phyloP scores from a whole-genome alignment of 306 rosid species.

The Sechiopsis laciniata region DNA sequence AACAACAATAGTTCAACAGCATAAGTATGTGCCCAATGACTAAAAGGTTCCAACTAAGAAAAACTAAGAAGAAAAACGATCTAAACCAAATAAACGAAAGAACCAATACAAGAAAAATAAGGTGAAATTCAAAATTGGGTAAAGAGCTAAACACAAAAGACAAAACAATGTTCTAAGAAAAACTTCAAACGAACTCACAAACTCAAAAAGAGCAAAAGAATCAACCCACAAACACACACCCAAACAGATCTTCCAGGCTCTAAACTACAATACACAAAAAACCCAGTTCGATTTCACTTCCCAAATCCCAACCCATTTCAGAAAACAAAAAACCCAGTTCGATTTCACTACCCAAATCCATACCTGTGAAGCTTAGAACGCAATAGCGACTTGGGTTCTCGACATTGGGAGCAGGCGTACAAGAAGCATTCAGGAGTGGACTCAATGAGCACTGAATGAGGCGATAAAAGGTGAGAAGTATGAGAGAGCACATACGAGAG shows the following conservation, averaged over 20 bases:
- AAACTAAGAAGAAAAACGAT: background rate
- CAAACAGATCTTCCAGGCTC: constrained; percentile 6
- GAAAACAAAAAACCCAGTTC: background rate
- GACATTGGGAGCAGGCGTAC: background rate
- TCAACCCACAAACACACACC: background rate
- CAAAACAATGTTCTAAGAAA: no score
- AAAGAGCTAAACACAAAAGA: background rate
- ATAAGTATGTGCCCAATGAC: no score
- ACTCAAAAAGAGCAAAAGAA: background rate
- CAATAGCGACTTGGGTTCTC: background rate
- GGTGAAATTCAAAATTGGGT: background rate
- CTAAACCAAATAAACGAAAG: background rate
- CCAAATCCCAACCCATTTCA: background rate
- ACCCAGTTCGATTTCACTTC: background rate
- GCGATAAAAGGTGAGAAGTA: background rate
- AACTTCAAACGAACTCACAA: background rate
- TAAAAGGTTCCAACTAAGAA: no score
- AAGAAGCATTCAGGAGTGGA: background rate
- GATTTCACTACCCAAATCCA: background rate
- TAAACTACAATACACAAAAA: background rate
- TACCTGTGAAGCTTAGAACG: background rate
- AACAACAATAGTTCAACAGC: no score
- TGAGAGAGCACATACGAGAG: constrained; percentile 14
- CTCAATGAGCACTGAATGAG: constrained; percentile 1
- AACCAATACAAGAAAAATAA: background rate